Evolutionary conservation across 106 monocot genomes (phyloP).

Genomic region (Acorus calamus): DNA sequence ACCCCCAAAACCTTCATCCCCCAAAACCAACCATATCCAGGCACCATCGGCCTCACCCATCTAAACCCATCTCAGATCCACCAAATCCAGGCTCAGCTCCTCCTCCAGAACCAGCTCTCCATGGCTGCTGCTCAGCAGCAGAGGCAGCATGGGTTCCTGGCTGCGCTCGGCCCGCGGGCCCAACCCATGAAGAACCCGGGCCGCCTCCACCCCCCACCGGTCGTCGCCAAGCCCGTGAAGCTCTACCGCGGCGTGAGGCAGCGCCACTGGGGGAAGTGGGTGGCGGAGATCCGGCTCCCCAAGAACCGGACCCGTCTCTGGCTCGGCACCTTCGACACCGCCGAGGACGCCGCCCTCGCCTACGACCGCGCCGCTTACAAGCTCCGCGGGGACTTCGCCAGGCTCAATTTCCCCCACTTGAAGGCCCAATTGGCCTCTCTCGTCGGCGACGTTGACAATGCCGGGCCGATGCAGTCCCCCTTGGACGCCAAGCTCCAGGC

Average conservation of each 20-base stretch:
- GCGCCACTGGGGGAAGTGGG: slow-evolving; percentile 81
- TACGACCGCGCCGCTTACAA: slow-evolving; percentile 82
- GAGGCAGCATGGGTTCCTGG: not conserved
- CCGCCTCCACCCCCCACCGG: slow-evolving; percentile 2
- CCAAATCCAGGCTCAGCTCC: slow-evolving; percentile 31
- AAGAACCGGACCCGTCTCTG: slow-evolving; percentile 57
- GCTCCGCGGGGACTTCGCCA: slow-evolving; percentile 67
- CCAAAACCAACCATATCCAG: not conserved
- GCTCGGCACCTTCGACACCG: slow-evolving; percentile 83
- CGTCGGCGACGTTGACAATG: slow-evolving; percentile 2
- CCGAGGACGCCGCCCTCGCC: slow-evolving; percentile 83
- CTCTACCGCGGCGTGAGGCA: slow-evolving; percentile 67
- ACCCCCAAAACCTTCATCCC: not conserved
- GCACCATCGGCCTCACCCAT: slow-evolving; percentile 18
- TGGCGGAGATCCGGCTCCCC: slow-evolving; percentile 66
- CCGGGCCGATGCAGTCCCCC: slow-evolving; percentile 30
- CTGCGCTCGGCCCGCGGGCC: slow-evolving; percentile 22
- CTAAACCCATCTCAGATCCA: slow-evolving; percentile 26
- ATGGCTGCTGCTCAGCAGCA: not conserved
- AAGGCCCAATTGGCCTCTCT: too few species aligned
- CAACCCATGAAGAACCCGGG: slow-evolving; percentile 54
- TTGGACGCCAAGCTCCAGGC: slow-evolving; percentile 68
- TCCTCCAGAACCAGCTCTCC: slow-evolving; percentile 4
- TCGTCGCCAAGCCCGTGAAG: slow-evolving; percentile 32
- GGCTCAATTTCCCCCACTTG: slow-evolving; percentile 68